These are phyloP conservation scores for Scutellaria galericulata DNA, from an alignment of 257 asterid species.

Conservation along the genomic window DNA sequence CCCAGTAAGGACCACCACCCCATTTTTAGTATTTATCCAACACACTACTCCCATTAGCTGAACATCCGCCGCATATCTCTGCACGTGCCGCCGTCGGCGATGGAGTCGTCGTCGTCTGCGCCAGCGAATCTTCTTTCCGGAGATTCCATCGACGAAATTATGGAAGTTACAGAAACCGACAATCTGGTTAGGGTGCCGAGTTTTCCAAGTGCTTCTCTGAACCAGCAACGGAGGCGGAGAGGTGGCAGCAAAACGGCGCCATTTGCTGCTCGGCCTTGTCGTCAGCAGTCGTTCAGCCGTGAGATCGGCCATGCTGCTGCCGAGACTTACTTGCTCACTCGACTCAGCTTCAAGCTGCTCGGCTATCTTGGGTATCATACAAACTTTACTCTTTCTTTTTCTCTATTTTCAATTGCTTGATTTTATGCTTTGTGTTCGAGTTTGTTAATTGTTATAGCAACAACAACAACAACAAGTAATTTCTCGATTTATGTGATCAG, in stretches of 20 bases:
- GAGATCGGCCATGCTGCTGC: constrained; percentile 95
- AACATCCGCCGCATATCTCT: neutral
- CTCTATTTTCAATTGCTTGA: neutral
- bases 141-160: constrained; percentile 36
- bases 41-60: neutral
- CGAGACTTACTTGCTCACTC: constrained; percentile 86
- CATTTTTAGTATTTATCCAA: neutral
- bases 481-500: neutral
- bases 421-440: neutral
- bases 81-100: constrained; percentile 27
- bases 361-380: constrained; percentile 77
- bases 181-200: constrained; percentile 47
- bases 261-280: constrained; percentile 42
- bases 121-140: constrained; percentile 39
- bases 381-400: neutral
- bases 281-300: constrained; percentile 72
- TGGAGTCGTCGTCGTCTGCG: constrained; percentile 47
- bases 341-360: constrained; percentile 86
- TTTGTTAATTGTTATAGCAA: neutral
- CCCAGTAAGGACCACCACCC: constrained; percentile 13
- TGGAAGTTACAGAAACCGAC: constrained; percentile 38
- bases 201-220: constrained; percentile 39
- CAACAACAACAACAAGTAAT: neutral
- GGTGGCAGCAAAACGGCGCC: constrained; percentile 43
- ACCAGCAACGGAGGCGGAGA: constrained; percentile 55